Percentiles rank a stretch among this genome's conserved stretches.
These are phyloP conservation scores for Aspergillus sp. DNA, from an alignment of 2,329 filamentous ascomycete genomes.

Conservation along the genomic window DNA sequence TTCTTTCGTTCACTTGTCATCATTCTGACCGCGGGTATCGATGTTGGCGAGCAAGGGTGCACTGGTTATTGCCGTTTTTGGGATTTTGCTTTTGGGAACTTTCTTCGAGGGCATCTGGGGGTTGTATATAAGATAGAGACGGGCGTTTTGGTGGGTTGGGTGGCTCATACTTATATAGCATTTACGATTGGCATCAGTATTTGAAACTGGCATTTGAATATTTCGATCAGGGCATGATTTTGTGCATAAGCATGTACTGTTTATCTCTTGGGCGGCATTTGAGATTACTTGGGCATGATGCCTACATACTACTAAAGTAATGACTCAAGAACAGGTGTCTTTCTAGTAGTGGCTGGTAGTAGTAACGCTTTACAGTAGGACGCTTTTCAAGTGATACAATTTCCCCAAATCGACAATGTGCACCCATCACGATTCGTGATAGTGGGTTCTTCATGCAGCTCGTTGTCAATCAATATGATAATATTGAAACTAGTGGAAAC, in stretches of 20 bases:
- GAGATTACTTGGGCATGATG: too few species aligned
- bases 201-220: slow-evolving; percentile 7
- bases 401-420: too few species aligned
- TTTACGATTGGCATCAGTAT: slow-evolving; percentile 14
- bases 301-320: too few species aligned
- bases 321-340: too few species aligned
- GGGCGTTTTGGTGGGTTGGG: slow-evolving; percentile 15
- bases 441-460: too few species aligned
- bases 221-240: background rate
- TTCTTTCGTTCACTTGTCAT: background rate
- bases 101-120: background rate
- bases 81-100: background rate
- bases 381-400: too few species aligned
- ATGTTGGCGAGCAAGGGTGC: background rate
- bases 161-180: background rate
- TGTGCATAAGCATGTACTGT: background rate
- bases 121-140: slow-evolving; percentile 17
- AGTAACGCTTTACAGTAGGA: too few species aligned
- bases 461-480: too few species aligned
- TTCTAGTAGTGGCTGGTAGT: too few species aligned
- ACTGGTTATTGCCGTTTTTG: background rate
- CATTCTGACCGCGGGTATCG: background rate
- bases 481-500: too few species aligned
- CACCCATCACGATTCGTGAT: too few species aligned
- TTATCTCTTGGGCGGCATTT: too few species aligned